Percentiles rank a stretch among this genome's conserved stretches.
Conservation (phyloP, 352 stramenopile genomes). For the Phytophthora ramorum region DNA sequence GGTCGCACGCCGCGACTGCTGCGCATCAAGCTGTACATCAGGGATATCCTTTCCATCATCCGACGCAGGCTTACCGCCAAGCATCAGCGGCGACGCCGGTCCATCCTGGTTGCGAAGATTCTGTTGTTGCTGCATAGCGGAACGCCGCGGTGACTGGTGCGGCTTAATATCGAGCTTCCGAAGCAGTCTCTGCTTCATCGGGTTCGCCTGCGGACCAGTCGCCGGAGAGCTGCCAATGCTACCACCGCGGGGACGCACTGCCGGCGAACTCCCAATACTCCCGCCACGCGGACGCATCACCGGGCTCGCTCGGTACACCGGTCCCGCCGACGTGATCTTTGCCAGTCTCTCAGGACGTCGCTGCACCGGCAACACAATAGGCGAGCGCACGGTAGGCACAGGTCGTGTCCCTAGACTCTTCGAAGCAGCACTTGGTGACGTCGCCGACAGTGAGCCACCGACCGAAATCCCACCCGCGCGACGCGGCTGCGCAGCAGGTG, state of each 20-base stretch:
- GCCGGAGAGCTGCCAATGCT: conserved; percentile 26
- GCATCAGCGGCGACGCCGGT: conserved; percentile 35
- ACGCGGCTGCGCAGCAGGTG: conserved; percentile 5
- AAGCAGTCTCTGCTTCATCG: conserved; percentile 45
- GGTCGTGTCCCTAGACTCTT: conserved; percentile 14
- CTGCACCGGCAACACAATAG: conserved; percentile 55
- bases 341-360: conserved; percentile 59
- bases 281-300: conserved; percentile 48
- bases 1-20: conserved; percentile 25
- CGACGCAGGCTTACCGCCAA: conserved; percentile 35
- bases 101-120: conserved; percentile 17
- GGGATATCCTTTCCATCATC: conserved; percentile 27
- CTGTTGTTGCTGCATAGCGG: conserved; percentile 50
- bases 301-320: conserved; percentile 59
- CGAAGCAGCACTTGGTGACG: conserved; percentile 11
- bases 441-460: conserved; percentile 25
- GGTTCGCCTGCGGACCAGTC: conserved; percentile 22
- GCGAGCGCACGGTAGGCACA: conserved; percentile 38
- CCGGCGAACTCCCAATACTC: conserved; percentile 20
- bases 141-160: conserved; percentile 73
- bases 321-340: conserved; percentile 63
- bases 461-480: conserved; percentile 31
- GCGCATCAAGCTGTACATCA: conserved; percentile 25
- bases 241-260: conserved; percentile 22
- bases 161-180: conserved; percentile 80